Conservation (phyloP, 257 asterid genomes). For the Fraxinus quadrangulata region DNA sequence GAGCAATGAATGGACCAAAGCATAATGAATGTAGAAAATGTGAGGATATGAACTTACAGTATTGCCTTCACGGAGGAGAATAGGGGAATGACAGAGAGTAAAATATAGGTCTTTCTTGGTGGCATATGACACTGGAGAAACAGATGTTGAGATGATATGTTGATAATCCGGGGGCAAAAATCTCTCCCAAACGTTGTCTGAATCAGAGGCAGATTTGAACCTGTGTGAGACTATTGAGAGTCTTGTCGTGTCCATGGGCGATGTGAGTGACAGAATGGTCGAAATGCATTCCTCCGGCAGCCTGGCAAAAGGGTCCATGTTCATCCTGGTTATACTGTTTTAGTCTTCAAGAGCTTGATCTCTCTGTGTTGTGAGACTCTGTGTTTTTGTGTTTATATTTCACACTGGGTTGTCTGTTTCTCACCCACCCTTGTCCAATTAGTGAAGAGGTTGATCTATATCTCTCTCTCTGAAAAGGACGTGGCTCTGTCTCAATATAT, state of each 20-base stretch:
- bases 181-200: constrained; percentile 50
- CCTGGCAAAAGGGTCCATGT: background rate
- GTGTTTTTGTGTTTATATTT: background rate
- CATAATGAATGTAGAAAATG: too few relatives aligned
- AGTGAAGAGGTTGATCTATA: background rate
- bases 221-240: constrained; percentile 2
- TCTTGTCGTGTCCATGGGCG: constrained; percentile 20
- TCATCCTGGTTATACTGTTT: background rate
- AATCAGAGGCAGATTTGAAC: constrained; percentile 25
- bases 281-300: constrained; percentile 28
- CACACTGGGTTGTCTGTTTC: background rate
- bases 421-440: background rate
- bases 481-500: background rate
- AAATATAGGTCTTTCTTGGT: constrained; percentile 49
- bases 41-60: constrained; percentile 34
- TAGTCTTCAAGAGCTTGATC: background rate
- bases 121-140: constrained; percentile 24
- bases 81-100: constrained; percentile 37
- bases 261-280: constrained; percentile 21
- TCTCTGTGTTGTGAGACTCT: background rate
- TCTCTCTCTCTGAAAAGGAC: background rate
- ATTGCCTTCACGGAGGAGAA: constrained; percentile 48
- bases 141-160: constrained; percentile 48
- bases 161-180: constrained; percentile 47
- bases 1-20: background rate